phyloP scores from a whole-genome alignment of 208 protist genomes.

The Porcisia deanei region DNA sequence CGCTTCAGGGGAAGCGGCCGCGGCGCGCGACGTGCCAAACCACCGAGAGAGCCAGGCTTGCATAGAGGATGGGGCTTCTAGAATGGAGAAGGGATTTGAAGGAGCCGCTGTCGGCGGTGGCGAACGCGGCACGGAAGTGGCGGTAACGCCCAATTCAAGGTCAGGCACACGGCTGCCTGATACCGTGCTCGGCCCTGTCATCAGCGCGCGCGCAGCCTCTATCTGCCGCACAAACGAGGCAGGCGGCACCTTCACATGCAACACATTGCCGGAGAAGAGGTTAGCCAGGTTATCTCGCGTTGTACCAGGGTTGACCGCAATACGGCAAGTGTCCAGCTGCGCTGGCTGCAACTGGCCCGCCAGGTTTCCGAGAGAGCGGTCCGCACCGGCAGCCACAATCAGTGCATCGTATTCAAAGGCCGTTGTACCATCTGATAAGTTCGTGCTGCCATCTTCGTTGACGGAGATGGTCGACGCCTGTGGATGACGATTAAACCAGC shows the following conservation, averaged over 20 bases:
- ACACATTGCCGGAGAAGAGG: constrained; percentile 61
- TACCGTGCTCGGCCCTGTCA: neutral
- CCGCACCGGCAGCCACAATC: constrained; percentile 71
- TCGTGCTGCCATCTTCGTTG: constrained; percentile 28
- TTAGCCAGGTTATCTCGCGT: constrained; percentile 75
- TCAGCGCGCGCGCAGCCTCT: constrained; percentile 29
- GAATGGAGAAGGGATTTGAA: neutral
- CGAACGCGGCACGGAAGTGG: neutral
- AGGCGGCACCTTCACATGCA: constrained; percentile 85
- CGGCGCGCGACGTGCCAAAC: neutral
- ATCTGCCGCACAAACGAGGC: constrained; percentile 55
- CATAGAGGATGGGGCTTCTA: neutral
- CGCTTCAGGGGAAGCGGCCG: neutral
- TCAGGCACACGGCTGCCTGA: neutral
- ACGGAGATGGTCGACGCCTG: constrained; percentile 3
- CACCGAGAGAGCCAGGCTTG: neutral
- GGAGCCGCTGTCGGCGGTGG: neutral
- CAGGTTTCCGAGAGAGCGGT: constrained; percentile 55
- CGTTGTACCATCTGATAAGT: constrained; percentile 32
- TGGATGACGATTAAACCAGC: constrained; percentile 8
- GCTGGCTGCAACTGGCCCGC: constrained; percentile 16
- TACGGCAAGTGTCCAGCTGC: constrained; percentile 63
- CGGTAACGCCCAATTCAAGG: neutral
- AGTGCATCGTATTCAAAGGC: constrained; percentile 79
- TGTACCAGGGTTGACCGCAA: constrained; percentile 82